These are phyloP conservation scores for Saraca asoca DNA, from an alignment of 331 rosid genomes.

Conservation along the genomic window DNA sequence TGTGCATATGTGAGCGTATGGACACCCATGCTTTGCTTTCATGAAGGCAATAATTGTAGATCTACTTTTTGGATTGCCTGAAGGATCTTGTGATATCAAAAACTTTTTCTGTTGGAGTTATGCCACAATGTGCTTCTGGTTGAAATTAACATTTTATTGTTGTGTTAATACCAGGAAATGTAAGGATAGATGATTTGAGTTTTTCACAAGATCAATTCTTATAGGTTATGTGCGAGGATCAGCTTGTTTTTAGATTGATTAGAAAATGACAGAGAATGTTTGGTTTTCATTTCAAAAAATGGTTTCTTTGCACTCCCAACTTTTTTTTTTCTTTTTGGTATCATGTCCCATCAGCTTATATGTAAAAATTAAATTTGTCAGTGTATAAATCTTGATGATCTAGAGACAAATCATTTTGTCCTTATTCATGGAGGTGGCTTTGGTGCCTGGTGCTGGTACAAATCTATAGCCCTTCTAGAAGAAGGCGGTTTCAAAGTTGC, in stretches of 20 bases:
- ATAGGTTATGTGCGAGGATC: too few relatives aligned
- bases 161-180: too few relatives aligned
- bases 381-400: constrained; percentile 76
- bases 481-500: constrained; percentile 82
- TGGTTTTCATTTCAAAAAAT: too few relatives aligned
- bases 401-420: constrained; percentile 82
- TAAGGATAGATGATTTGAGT: too few relatives aligned
- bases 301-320: too few relatives aligned
- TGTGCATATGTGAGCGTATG: not conserved
- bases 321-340: not conserved
- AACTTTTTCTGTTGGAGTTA: not conserved
- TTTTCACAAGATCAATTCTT: too few relatives aligned
- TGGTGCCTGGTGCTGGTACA: constrained; percentile 99
- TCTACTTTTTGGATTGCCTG: not conserved
- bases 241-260: too few relatives aligned
- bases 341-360: constrained; percentile 14
- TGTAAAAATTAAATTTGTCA: constrained; percentile 34
- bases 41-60: too few relatives aligned
- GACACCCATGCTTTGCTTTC: not conserved
- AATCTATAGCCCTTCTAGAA: constrained; percentile 94
- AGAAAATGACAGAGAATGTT: too few relatives aligned
- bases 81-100: not conserved
- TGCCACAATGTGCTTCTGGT: not conserved
- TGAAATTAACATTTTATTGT: too few relatives aligned
- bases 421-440: constrained; percentile 99